Evolutionary conservation across 2,329 filamentous ascomycete genomes (phyloP), one percentile per base, ranked within the genome.

Genomic region (Aspergillus japonicus): DNA sequence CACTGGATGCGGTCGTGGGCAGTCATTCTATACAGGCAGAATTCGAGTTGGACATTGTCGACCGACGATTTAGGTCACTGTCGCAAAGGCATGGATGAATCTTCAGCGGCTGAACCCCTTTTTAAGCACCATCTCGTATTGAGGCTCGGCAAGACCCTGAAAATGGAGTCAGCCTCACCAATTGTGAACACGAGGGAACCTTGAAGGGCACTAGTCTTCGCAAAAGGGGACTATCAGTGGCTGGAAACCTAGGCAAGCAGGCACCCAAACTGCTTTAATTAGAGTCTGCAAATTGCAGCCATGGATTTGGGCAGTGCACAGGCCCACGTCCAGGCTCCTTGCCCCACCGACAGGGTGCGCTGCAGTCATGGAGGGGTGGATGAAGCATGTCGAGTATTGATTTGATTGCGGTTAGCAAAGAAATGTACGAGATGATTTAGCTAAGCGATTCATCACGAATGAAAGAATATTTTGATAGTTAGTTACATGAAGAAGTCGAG

Each of bases 1-100:
- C 66, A 68, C 16, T 19, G 39, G 16, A 44, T 44, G 39, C 39
- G 39, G 39, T 31, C 39, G 14, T n/a, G 39, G 16, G 14, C 39
- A 44, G 39, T 44, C 39, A 44, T 44, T 44, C 16, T 44, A 7
- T 16, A n/a, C 39, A 44, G 39, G 12, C 6, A 3, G 2, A 16
- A 8, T 8, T 8, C 39, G 16, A 1, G 16, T 8, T 16, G 39
- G n/a, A 44, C 39, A 44, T 44, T 4, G 39, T 44, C 16, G 5
- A 19, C 11, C 12, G 14, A 44, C 2, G 39, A 19, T 10, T 19
- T 19, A 2, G 19, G n/a, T 19, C 39, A 44, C 16, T 19, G 14
- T 8, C 5, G 11, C 5, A 19, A 5, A 44, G 14, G 39, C 39
- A 44, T 44, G 39, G 11, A 44, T 16, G 16, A 35, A 35, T 35